Conservation (phyloP, 148 eudicot genomes). For the Diospyros lotus region DNA sequence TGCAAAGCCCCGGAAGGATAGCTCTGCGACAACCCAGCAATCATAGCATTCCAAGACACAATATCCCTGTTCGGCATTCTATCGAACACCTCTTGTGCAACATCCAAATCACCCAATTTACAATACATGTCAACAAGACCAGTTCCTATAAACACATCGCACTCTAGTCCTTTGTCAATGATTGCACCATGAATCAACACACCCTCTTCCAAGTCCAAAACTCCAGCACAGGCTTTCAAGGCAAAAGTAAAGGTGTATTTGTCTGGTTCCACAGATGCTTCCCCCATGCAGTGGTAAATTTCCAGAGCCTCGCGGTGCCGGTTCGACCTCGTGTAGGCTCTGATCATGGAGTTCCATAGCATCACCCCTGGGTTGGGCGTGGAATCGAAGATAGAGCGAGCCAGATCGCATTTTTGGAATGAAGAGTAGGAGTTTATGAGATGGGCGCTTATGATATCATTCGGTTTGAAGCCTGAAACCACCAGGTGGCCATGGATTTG, state of each 20-base stretch:
- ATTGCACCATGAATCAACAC: slow-evolving; percentile 41
- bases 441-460: slow-evolving; percentile 28
- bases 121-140: slow-evolving; percentile 68
- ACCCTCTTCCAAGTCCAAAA: slow-evolving; percentile 44
- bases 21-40: slow-evolving; percentile 53
- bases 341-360: slow-evolving; percentile 60
- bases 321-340: slow-evolving; percentile 43
- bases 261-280: slow-evolving; percentile 35
- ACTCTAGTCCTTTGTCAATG: slow-evolving; percentile 27
- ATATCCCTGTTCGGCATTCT: slow-evolving; percentile 57
- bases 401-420: slow-evolving; percentile 33
- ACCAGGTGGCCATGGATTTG: slow-evolving; percentile 49
- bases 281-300: slow-evolving; percentile 40
- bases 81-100: slow-evolving; percentile 57
- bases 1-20: slow-evolving; percentile 29
- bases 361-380: slow-evolving; percentile 43
- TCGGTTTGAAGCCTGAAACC: slow-evolving; percentile 30
- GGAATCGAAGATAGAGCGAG: slow-evolving; percentile 48
- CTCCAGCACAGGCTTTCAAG: slow-evolving; percentile 61
- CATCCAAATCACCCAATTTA: slow-evolving; percentile 41
- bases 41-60: slow-evolving; percentile 67
- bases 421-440: slow-evolving; percentile 46
- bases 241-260: slow-evolving; percentile 64
- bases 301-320: slow-evolving; percentile 31
- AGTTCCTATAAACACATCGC: slow-evolving; percentile 57